Base-by-base conservation (phyloP, 805 yeast species). In the Lachancea kluyveri region DNA sequence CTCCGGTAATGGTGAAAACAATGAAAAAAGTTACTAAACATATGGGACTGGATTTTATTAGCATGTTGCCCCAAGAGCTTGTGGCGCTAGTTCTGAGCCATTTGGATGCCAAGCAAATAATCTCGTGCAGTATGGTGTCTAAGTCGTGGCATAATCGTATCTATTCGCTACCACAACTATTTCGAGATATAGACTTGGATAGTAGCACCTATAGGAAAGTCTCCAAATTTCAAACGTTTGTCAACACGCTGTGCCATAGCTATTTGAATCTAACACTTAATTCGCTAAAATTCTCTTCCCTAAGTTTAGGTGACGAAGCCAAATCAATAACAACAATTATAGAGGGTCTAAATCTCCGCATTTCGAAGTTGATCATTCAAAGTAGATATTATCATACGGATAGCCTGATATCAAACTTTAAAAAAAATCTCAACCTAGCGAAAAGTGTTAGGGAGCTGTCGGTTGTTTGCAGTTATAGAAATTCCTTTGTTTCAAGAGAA, bases 31-130 rank as follows among this genome's bases (percentile, higher is more conserved):
- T 3, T 8, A 21, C 12, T 15, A 22, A 3, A 8, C n/a, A n/a
- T 19, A 8, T 19, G 21, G 21, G 21, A 17, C 10, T 39, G 3
- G 55, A 53, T 38, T 39, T 46, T n/a, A 28, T 50, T 3, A 21
- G 21, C 3, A 19, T 21, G 6, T 27, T 56, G 8, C 62, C 62
- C 1, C 6, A 36, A 0, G 62, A 57, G 36, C 14, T 57, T n/a
- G n/a, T 48, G 5, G 41, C 46, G 4, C 10, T 19, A 4, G 40
- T 57, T 8, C 31, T 57, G 8, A 11, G 22, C 13, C 28, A 40
- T 9, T 42, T 55, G 5, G 26, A 37, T 5, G 24, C 47, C 5
- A 41, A 27, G 19, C 54, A 55, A 11, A 24, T 54, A 5, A 17
- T 45, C 9, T 33, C 28, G n/a, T 35, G 45, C 15, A 24, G 37